Conservation (phyloP, 129 eudicot species). For the Logfia minima region DNA sequence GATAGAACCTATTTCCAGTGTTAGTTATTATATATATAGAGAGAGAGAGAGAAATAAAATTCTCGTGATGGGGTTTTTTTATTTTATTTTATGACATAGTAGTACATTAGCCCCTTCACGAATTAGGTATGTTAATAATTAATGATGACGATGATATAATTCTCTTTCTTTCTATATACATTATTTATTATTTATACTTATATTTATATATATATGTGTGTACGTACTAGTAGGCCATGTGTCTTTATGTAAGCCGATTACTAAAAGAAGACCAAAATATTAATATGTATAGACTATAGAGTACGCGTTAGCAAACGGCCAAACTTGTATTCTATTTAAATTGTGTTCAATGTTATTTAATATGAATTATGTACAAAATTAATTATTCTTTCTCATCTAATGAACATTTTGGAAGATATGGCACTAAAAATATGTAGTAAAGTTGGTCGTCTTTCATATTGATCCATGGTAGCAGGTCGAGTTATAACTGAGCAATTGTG, state of each 20-base stretch:
- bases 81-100: background rate
- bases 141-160: slow-evolving; percentile 13
- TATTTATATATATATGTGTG: background rate
- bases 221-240: background rate
- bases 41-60: background rate
- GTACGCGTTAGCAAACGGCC: background rate
- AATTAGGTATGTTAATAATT: background rate
- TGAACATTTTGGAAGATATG: too few relatives aligned
- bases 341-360: background rate
- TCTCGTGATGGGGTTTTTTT: background rate
- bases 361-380: background rate
- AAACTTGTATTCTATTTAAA: too few relatives aligned
- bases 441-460: too few relatives aligned
- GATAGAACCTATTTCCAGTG: background rate
- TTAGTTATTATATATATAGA: slow-evolving; percentile 16
- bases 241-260: background rate
- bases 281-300: background rate
- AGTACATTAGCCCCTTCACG: background rate
- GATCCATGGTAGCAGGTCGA: too few relatives aligned
- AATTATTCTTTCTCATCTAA: too few relatives aligned
- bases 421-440: too few relatives aligned
- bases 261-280: background rate
- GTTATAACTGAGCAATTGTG: too few relatives aligned
- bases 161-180: background rate
- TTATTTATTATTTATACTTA: too few relatives aligned